phyloP scores from a whole-genome alignment of 2,329 filamentous ascomycete species.

The Camillea tinctor region DNA sequence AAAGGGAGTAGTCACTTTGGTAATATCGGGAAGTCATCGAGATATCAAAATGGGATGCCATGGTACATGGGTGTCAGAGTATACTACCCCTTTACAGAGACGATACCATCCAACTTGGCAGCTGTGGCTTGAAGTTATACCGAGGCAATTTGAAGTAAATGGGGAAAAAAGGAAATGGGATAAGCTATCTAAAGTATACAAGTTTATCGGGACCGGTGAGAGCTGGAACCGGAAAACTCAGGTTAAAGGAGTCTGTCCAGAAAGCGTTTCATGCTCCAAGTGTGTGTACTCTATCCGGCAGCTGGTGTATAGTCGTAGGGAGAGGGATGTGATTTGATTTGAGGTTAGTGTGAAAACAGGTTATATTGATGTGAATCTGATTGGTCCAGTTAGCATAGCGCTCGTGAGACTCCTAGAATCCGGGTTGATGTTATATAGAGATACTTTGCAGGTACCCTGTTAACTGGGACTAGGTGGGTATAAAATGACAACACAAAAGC shows the following conservation, averaged over 20 bases:
- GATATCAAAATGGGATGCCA: conserved; percentile 4
- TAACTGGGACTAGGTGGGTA: conserved; percentile 13
- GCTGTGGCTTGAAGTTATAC: conserved; percentile 18
- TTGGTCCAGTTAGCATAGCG: conserved; percentile 11
- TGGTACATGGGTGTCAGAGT: conserved; percentile 8
- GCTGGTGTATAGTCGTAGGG: conserved; percentile 14
- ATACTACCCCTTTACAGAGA: conserved; percentile 4
- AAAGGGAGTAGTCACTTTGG: conserved; percentile 7
- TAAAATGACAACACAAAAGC: conserved; percentile 10
- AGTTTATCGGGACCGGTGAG: conserved; percentile 5
- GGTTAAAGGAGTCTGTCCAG: conserved; percentile 7
- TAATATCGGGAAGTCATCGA: conserved; percentile 14
- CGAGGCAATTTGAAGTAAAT: conserved; percentile 7
- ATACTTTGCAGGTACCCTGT: conserved; percentile 17
- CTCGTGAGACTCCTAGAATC: conserved; percentile 10
- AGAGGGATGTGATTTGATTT: conserved; percentile 11
- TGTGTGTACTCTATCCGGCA: conserved; percentile 14
- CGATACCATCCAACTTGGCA: conserved; percentile 14
- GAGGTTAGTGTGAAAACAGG: conserved; percentile 6
- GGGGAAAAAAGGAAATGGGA: conserved; percentile 13
- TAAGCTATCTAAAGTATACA: conserved; percentile 8
- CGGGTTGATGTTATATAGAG: conserved; percentile 19
- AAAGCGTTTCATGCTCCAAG: conserved; percentile 11
- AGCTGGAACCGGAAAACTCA: conserved; percentile 11
- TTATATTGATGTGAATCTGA: conserved; percentile 11